These are phyloP conservation scores for Flaveria sonorensis DNA, from an alignment of 129 eudicot genomes.

Conservation along the genomic window DNA sequence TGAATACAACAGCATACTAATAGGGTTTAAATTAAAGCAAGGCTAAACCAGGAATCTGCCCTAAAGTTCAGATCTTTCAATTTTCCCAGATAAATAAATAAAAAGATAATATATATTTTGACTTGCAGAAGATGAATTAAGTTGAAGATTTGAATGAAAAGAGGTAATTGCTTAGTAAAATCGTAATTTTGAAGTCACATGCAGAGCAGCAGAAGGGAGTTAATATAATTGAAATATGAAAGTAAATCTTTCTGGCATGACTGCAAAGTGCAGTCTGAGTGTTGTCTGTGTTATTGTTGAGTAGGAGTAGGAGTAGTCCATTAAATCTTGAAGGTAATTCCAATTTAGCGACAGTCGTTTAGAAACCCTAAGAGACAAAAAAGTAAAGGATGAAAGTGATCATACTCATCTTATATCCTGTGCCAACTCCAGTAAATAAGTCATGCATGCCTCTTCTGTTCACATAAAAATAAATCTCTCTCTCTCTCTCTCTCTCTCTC, in stretches of 20 bases:
- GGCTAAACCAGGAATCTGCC: too few relatives aligned
- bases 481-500: not conserved
- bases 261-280: conserved; percentile 32
- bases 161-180: too few relatives aligned
- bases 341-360: conserved; percentile 23
- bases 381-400: conserved; percentile 27
- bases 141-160: too few relatives aligned
- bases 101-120: too few relatives aligned
- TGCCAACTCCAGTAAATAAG: conserved; percentile 31
- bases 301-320: conserved; percentile 21
- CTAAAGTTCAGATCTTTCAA: too few relatives aligned
- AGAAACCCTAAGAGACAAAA: conserved; percentile 26
- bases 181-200: too few relatives aligned
- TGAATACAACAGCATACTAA: not conserved
- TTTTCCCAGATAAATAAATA: too few relatives aligned
- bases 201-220: conserved; percentile 1
- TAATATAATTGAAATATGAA: not conserved
- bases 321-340: conserved; percentile 19
- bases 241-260: conserved; percentile 37
- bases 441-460: not conserved
- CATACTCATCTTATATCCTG: conserved; percentile 22
- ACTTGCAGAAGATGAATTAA: too few relatives aligned
- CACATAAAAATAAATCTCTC: not conserved
- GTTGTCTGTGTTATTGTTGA: conserved; percentile 17
- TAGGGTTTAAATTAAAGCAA: too few relatives aligned